Base-by-base conservation (phyloP, 768 basidiomycete genomes). In the Trametes cingulata region DNA sequence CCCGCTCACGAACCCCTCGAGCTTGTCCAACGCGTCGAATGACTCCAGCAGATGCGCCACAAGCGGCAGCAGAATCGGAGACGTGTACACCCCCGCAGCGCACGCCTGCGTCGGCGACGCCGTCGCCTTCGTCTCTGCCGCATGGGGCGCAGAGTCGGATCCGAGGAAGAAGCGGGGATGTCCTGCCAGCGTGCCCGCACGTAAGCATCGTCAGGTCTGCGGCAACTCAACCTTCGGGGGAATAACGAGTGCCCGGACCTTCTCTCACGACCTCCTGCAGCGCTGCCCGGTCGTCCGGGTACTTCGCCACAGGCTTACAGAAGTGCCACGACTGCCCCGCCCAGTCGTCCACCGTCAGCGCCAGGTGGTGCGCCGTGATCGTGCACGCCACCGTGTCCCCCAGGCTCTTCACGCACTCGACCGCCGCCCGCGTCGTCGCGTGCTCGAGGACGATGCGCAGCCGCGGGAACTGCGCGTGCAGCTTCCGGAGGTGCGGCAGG, bases 271-370 rank as follows among this genome's bases (percentile, higher is more conserved):
- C 85, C 20, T 89, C 81, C 51, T 85, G 83, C 58, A 99, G 75
- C 14, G 96, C 94, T 67, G 84, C 74, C 15, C 96, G 82, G 72
- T 99, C 97, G 65, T 90, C 88, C 1, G 96, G 96, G 72, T 85
- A 95, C 75, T 99, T 99, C 13, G 97, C 95, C 20, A 99, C 90
- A 0, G 97, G 97, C 74, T 98, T 99, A 80, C 97, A 98, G 75
- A 90, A 99, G 69, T 96, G 85, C 83, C 91, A 94, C 2, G 92
- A 85, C 73, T 98, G 94, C 1, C 95, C 93, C 1, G 95, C 95
- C 87, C 95, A 98, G 67, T 95, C 91, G 74, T 99, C 96, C 3
- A 98, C 93, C 6, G 92, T 97, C 49, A 99, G 81, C 27, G 84
- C 86, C 45, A 99, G 85, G 72, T 99, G 97, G 74, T 99, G 97